Conservation (phyloP, 768 basidiomycete genomes). For the Podaxis sp. region DNA sequence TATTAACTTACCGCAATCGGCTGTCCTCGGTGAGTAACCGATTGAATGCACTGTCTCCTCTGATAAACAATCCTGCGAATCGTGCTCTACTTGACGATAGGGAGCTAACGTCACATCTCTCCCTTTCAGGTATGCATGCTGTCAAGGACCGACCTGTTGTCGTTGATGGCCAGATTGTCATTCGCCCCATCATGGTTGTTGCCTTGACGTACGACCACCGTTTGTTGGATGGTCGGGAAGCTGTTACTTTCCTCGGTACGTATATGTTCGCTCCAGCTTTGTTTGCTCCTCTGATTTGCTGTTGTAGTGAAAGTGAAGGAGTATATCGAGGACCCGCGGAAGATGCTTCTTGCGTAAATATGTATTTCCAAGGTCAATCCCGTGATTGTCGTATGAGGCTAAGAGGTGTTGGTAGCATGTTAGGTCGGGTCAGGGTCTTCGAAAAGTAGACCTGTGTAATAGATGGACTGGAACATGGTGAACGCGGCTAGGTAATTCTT, state of each 20-base stretch:
- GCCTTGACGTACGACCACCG: slow-evolving; percentile 95
- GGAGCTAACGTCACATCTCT: not conserved
- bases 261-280: slow-evolving; percentile 11
- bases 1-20: slow-evolving; percentile 94
- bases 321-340: slow-evolving; percentile 91
- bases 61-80: not conserved
- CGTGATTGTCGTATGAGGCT: not conserved
- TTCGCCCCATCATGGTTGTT: slow-evolving; percentile 95
- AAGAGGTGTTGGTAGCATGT: not conserved
- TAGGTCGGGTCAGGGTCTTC: not conserved
- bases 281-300: not conserved
- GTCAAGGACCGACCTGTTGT: slow-evolving; percentile 92
- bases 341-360: slow-evolving; percentile 64
- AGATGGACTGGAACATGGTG: not conserved
- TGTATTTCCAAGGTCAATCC: not conserved
- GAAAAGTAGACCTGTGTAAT: not conserved
- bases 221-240: slow-evolving; percentile 92
- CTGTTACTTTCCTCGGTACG: slow-evolving; percentile 94
- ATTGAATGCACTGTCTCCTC: not conserved
- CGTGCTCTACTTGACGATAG: not conserved
- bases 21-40: slow-evolving; percentile 68
- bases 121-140: slow-evolving; percentile 74
- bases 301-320: slow-evolving; percentile 81
- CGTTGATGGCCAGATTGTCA: slow-evolving; percentile 91
- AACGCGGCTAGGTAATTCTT: not conserved